Base-by-base conservation (phyloP, 495 filamentous ascomycete species). In the Penicillium antarcticum region DNA sequence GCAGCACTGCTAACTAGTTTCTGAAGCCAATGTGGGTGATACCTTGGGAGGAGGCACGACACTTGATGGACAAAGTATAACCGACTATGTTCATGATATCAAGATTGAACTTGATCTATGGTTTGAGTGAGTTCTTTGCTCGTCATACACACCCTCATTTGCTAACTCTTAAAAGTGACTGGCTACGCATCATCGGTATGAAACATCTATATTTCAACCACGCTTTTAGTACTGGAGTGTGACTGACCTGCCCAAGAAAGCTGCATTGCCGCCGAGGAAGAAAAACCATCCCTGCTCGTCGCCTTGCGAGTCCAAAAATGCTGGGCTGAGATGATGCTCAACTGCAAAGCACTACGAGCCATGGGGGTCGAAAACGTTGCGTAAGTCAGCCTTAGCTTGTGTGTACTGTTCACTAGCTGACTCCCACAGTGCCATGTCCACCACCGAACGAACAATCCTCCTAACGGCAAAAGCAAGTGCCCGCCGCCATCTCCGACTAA, bases 361-460 rank as follows among this genome's bases (percentile, higher is more conserved):
- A 71, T 74, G 61, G 75, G 73, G 7, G 73, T 78, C 1, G 73
- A 75, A 47, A 78, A 78, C 39, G 68, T 78, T 9, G 75, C 70
- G 68, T 68, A 55, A 16, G 63, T 50, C n/a, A n/a, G n/a, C n/a
- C n/a, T n/a, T n/a, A n/a, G n/a, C n/a, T n/a, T n/a, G n/a, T n/a
- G n/a, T n/a, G n/a, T n/a, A n/a, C n/a, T n/a, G n/a, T n/a, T n/a
- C n/a, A n/a, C n/a, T n/a, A n/a, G n/a, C n/a, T n/a, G n/a, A n/a
- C n/a, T n/a, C n/a, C n/a, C n/a, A 9, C 38, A 72, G 72, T 4
- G 62, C 70, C 7, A 74, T 78, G 67, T 69, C 73, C 7, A 44
- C 64, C 16, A 51, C 63, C 1, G 76, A 80, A 57, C 66, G 64
- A 7, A 66, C 62, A 5, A 69, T 73, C 32, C 67, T 79, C 19